phyloP scores from a whole-genome alignment of 2,329 filamentous ascomycete species.

The Pestalotiopsis sp. region DNA sequence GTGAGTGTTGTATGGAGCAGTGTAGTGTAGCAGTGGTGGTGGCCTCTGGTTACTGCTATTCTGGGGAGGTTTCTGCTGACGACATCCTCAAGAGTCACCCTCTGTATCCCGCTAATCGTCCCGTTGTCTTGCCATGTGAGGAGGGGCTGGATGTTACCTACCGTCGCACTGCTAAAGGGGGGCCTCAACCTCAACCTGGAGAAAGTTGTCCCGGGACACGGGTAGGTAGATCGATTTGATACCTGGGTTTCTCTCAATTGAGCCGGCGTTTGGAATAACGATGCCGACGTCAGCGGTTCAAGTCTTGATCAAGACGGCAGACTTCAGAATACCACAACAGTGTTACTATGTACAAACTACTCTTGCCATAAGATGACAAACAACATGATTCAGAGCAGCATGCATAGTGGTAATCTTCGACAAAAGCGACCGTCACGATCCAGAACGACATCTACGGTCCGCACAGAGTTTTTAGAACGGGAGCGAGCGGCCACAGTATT shows the following conservation, averaged over 20 bases:
- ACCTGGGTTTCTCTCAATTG: conserved; percentile 1
- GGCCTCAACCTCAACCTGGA: background rate
- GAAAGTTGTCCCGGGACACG: background rate
- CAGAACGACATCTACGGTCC: background rate
- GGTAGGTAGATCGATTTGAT: background rate
- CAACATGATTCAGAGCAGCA: background rate
- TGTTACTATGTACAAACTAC: no score
- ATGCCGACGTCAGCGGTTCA: background rate
- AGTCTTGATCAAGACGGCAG: background rate
- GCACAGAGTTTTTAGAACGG: background rate
- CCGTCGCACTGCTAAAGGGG: background rate
- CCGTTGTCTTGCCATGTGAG: background rate
- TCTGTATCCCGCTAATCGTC: background rate
- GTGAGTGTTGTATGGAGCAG: no score
- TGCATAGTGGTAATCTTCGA: background rate
- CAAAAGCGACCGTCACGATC: background rate
- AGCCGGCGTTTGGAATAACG: conserved; percentile 5
- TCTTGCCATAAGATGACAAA: background rate
- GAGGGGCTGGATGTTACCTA: background rate
- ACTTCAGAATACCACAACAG: no score
- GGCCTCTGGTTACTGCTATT: no score
- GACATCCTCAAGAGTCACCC: background rate
- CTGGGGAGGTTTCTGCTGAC: background rate
- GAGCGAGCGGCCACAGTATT: background rate
- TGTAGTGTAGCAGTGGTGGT: no score